Conservation (phyloP, 345 rosid species). For the Pugionium dolabratum region DNA sequence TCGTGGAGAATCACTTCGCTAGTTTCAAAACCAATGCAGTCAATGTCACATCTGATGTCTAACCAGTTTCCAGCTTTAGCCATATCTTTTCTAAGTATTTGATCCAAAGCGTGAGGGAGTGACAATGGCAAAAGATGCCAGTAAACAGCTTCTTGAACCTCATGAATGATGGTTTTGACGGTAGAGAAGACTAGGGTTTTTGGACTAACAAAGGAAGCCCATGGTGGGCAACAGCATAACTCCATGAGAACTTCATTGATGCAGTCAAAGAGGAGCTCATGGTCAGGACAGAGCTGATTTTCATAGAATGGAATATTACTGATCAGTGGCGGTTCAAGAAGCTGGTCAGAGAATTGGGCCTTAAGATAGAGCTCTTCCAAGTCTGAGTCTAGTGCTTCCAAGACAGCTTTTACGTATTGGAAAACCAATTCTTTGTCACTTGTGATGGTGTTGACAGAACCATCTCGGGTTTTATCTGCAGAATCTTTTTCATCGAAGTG, state of each 20-base stretch:
- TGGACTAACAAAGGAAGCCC: slow-evolving; percentile 55
- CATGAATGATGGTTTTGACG: slow-evolving; percentile 49
- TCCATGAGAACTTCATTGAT: slow-evolving; percentile 78
- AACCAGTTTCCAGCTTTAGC: slow-evolving; percentile 70
- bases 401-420: slow-evolving; percentile 55
- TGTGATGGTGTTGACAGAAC: slow-evolving; percentile 39
- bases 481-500: slow-evolving; percentile 60
- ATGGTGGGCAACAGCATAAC: slow-evolving; percentile 59
- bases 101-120: slow-evolving; percentile 71
- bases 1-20: slow-evolving; percentile 67
- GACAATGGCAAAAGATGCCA: slow-evolving; percentile 75
- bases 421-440: slow-evolving; percentile 54
- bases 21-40: slow-evolving; percentile 52
- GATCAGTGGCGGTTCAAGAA: slow-evolving; percentile 63
- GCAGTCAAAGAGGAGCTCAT: slow-evolving; percentile 74
- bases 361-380: slow-evolving; percentile 71
- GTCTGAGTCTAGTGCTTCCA: slow-evolving; percentile 54
- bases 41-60: slow-evolving; percentile 60
- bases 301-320: slow-evolving; percentile 59
- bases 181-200: slow-evolving; percentile 52
- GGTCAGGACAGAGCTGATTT: slow-evolving; percentile 57
- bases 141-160: slow-evolving; percentile 66
- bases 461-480: slow-evolving; percentile 28
- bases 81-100: slow-evolving; percentile 79
- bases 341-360: slow-evolving; percentile 65